Evolutionary conservation across 306 rosid species (phyloP).

Genomic region (Cicer chorassanicum): DNA sequence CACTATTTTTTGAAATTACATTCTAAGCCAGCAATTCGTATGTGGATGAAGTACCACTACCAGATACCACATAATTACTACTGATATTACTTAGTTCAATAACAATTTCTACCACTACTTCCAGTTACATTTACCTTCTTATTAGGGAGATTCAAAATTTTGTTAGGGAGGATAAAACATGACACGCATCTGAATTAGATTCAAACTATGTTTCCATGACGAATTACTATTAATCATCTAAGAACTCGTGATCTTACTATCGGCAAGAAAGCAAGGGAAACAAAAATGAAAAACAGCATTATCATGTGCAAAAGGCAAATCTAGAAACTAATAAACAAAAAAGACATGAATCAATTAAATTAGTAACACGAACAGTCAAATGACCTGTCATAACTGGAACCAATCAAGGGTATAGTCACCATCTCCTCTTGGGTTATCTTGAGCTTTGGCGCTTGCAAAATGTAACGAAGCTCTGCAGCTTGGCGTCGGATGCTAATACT

Average conservation of each 20-base stretch:
- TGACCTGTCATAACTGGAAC: conserved; percentile 53
- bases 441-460: conserved; percentile 93
- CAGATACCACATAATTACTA: background rate
- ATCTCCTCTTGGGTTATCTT: conserved; percentile 97
- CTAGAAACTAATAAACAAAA: background rate
- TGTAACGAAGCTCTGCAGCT: conserved; percentile 96
- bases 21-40: background rate
- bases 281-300: background rate
- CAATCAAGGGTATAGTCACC: conserved; percentile 70
- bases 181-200: too few species aligned
- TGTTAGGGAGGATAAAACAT: background rate
- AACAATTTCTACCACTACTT: conserved; percentile 9
- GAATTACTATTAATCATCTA: conserved; percentile 1
- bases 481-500: conserved; percentile 81
- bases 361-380: conserved; percentile 14
- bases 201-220: background rate
- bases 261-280: conserved; percentile 3
- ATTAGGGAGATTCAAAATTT: background rate
- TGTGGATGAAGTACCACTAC: background rate
- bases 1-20: background rate
- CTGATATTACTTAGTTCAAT: background rate
- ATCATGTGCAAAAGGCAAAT: background rate
- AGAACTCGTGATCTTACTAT: conserved; percentile 10
- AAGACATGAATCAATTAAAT: background rate
- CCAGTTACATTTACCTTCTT: background rate